Conservation (phyloP, 2,329 filamentous ascomycete genomes). For the Pseudogymnoascus sp. region DNA sequence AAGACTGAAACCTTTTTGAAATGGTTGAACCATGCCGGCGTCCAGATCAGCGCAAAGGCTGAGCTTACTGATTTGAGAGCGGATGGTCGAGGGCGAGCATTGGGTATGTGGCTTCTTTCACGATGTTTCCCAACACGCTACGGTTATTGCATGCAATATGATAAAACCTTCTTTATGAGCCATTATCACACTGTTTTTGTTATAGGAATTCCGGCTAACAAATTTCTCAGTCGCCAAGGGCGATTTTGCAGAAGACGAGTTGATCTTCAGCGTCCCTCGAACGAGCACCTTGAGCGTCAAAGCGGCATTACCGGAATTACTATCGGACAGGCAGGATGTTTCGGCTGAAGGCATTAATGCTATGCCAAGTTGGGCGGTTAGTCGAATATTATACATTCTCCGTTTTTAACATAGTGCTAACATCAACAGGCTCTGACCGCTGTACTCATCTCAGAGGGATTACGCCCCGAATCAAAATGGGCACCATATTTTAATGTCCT, state of each 20-base stretch:
- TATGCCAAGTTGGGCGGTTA: slow-evolving; percentile 39
- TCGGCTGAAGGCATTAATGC: slow-evolving; percentile 31
- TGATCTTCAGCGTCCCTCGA: slow-evolving; percentile 57
- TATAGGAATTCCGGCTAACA: slow-evolving; percentile 10
- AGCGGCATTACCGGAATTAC: slow-evolving; percentile 44
- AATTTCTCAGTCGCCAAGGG: slow-evolving; percentile 43
- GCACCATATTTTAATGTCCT: slow-evolving; percentile 54
- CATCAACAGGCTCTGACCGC: slow-evolving; percentile 21
- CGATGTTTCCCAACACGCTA: slow-evolving; percentile 13
- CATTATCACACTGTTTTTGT: slow-evolving; percentile 5
- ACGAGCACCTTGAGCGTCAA: slow-evolving; percentile 49
- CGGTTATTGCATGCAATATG: not conserved
- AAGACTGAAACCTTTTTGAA: slow-evolving; percentile 43
- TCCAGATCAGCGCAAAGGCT: slow-evolving; percentile 49
- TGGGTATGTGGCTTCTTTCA: slow-evolving; percentile 41
- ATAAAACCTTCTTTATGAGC: not conserved
- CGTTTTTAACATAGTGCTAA: slow-evolving; percentile 11
- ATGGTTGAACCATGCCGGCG: slow-evolving; percentile 47
- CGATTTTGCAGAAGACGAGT: slow-evolving; percentile 52
- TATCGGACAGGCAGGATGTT: slow-evolving; percentile 20
- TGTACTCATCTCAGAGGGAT: slow-evolving; percentile 19
- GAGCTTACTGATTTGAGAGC: slow-evolving; percentile 47
- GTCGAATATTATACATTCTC: not conserved
- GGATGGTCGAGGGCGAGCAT: slow-evolving; percentile 49
- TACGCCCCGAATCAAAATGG: slow-evolving; percentile 23